These are phyloP conservation scores for Auricularia sp. DNA, from an alignment of 768 basidiomycete genomes.

Conservation along the genomic window DNA sequence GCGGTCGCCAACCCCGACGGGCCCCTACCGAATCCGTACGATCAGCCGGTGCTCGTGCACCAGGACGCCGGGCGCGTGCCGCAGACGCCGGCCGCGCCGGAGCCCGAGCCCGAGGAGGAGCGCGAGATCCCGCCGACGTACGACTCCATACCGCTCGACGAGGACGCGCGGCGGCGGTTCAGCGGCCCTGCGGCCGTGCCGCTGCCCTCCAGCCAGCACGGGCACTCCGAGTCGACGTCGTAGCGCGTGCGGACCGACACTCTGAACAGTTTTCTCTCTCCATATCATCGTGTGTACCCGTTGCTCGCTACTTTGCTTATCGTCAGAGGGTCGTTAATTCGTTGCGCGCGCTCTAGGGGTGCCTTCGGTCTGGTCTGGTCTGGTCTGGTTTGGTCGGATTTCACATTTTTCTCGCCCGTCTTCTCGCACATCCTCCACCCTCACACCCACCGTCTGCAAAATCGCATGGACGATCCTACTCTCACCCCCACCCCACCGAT, in stretches of 20 bases:
- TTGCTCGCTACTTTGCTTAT: too few relatives aligned
- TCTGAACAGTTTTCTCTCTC: neutral
- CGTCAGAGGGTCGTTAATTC: too few relatives aligned
- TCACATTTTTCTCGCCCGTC: neutral
- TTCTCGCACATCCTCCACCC: neutral
- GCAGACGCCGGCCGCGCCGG: neutral
- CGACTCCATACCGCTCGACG: conserved; percentile 8
- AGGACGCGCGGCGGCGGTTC: conserved; percentile 1
- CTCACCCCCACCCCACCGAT: neutral
- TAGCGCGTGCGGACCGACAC: neutral
- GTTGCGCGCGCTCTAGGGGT: too few relatives aligned
- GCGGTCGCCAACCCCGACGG: neutral
- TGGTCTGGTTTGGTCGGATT: neutral
- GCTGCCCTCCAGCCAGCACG: neutral
- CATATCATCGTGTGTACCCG: neutral
- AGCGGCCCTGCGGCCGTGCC: neutral
- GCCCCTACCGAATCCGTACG: neutral
- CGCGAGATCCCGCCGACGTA: conserved; percentile 12
- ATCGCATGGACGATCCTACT: neutral
- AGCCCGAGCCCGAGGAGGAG: conserved; percentile 4
- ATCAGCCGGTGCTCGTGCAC: conserved; percentile 8
- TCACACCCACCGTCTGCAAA: neutral
- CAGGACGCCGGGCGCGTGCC: conserved; percentile 10
- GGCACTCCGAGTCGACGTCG: neutral
- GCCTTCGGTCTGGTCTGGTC: too few relatives aligned